These are phyloP conservation scores for Pouteria glomerata DNA, from an alignment of 148 eudicot genomes.

Conservation along the genomic window DNA sequence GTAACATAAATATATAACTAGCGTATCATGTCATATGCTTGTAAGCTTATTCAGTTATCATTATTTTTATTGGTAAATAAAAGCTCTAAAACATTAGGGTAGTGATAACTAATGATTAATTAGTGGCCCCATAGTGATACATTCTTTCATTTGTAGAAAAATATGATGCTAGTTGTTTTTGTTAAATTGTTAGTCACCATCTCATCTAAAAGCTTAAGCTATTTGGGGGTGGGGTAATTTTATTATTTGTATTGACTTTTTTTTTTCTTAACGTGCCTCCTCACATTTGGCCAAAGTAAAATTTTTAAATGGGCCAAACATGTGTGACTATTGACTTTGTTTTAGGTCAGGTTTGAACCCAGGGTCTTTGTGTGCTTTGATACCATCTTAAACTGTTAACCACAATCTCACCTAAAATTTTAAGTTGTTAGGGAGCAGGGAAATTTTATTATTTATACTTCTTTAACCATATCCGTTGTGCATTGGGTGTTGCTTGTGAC, in stretches of 20 bases:
- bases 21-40: neutral
- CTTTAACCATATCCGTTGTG: neutral
- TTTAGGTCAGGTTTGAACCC: no score
- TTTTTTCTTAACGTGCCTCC: no score
- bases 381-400: no score
- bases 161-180: neutral
- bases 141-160: neutral
- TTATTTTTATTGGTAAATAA: neutral
- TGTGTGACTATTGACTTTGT: neutral
- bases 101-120: neutral
- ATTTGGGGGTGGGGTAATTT: no score
- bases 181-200: no score
- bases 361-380: no score
- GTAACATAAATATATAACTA: no score
- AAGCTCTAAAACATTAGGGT: neutral
- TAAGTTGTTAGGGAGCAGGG: neutral
- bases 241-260: no score
- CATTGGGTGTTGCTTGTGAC: neutral
- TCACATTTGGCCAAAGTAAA: no score
- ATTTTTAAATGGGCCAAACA: no score
- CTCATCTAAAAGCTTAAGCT: no score
- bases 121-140: neutral
- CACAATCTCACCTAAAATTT: no score
- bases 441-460: neutral
- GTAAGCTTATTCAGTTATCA: neutral